phyloP scores from a whole-genome alignment of 2,329 filamentous ascomycete genomes.

The Cryphonectria japonica region DNA sequence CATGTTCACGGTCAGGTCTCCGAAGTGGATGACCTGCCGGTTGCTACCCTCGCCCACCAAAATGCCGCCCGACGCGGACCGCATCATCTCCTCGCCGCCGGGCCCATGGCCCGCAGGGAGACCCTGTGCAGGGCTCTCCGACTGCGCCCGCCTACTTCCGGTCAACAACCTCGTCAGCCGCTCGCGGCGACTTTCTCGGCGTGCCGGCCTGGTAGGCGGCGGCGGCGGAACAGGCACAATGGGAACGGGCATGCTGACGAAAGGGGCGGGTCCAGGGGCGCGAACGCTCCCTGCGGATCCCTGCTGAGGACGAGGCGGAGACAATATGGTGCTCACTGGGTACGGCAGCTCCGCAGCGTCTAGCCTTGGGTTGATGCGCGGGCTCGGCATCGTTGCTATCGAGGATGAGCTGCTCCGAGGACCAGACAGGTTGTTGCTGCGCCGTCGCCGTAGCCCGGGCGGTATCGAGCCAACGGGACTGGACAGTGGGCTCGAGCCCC shows the following conservation, averaged over 20 bases:
- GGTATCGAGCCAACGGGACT: constrained; percentile 13
- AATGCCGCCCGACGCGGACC: constrained; percentile 33
- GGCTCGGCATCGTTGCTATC: constrained; percentile 51
- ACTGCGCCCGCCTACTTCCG: constrained; percentile 18
- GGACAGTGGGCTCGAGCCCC: constrained; percentile 24
- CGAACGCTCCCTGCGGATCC: constrained; percentile 14
- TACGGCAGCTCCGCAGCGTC: constrained; percentile 12
- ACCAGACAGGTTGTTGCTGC: constrained; percentile 28
- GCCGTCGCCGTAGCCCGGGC: constrained; percentile 10
- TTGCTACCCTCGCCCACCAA: constrained; percentile 32
- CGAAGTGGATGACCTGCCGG: constrained; percentile 10
- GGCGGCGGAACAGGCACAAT: background rate
- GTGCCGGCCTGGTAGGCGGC: background rate
- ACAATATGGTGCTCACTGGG: constrained; percentile 15
- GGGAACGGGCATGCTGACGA: constrained; percentile 9
- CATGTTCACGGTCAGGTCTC: constrained; percentile 7
- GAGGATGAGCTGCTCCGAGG: constrained; percentile 41
- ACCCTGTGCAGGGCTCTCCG: constrained; percentile 9
- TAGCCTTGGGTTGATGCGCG: constrained; percentile 35
- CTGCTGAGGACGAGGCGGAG: constrained; percentile 9
- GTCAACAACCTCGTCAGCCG: constrained; percentile 9
- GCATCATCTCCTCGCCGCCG: constrained; percentile 33
- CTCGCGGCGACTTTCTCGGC: constrained; percentile 1
- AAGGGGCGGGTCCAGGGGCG: background rate
- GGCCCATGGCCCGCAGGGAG: background rate